Evolutionary conservation across 2,329 filamentous ascomycete genomes (phyloP).

Genomic region (Aspergillus sp.): DNA sequence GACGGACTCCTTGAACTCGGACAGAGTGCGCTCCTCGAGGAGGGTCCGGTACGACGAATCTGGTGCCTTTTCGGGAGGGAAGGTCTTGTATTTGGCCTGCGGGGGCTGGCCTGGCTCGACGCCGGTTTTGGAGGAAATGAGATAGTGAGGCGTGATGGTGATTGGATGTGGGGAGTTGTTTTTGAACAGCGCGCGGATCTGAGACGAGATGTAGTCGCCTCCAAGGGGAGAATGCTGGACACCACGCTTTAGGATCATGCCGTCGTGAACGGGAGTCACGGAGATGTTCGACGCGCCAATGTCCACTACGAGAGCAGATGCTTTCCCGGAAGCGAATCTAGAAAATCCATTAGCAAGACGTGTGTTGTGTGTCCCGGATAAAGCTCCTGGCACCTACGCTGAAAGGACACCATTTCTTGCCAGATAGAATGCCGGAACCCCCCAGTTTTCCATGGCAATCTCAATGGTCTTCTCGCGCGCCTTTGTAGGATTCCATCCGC

Average conservation of each 20-base stretch:
- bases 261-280: conserved; percentile 86
- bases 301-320: conserved; percentile 85
- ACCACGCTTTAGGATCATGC: conserved; percentile 85
- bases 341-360: not conserved
- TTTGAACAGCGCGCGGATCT: conserved; percentile 74
- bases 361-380: not conserved
- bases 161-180: conserved; percentile 59
- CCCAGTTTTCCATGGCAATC: conserved; percentile 95
- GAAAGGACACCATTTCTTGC: conserved; percentile 82
- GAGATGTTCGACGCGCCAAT: conserved; percentile 82
- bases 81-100: conserved; percentile 66
- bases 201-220: conserved; percentile 81
- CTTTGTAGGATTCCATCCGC: conserved; percentile 83
- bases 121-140: conserved; percentile 76
- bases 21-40: conserved; percentile 86
- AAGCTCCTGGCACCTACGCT: conserved; percentile 43
- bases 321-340: conserved; percentile 81
- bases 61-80: conserved; percentile 50
- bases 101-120: conserved; percentile 79
- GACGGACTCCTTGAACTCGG: conserved; percentile 95
- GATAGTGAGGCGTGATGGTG: conserved; percentile 73
- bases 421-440: conserved; percentile 87
- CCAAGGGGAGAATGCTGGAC: conserved; percentile 78
- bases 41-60: conserved; percentile 67
- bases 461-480: conserved; percentile 90